Conservation (phyloP, 768 basidiomycete genomes). For the Mycena latifolia region DNA sequence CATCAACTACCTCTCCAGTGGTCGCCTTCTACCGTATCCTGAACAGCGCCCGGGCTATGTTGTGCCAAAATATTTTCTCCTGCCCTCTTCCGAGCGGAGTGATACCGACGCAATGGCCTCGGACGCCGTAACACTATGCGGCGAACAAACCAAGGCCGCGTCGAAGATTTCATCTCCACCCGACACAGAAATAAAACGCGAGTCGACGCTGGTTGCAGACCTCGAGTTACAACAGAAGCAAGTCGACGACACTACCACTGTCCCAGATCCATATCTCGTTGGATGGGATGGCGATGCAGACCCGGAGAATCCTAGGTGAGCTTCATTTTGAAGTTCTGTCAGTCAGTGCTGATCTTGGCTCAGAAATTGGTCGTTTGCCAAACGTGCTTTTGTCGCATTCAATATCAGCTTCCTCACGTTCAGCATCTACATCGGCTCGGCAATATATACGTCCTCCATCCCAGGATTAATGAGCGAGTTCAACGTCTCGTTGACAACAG, state of each 20-base stretch:
- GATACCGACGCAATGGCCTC: too few species aligned
- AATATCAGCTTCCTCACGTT: slow-evolving; percentile 48
- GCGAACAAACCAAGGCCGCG: slow-evolving; percentile 3
- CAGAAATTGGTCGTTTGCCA: slow-evolving; percentile 47
- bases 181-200: slow-evolving; percentile 24
- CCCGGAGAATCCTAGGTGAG: slow-evolving; percentile 43
- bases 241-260: slow-evolving; percentile 11
- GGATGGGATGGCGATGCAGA: slow-evolving; percentile 45
- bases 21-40: slow-evolving; percentile 36
- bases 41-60: slow-evolving; percentile 36
- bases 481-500: slow-evolving; percentile 42
- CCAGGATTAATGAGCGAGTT: slow-evolving; percentile 41
- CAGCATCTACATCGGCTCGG: slow-evolving; percentile 49
- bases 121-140: slow-evolving; percentile 31
- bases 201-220: slow-evolving; percentile 14
- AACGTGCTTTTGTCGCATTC: slow-evolving; percentile 46
- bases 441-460: slow-evolving; percentile 47
- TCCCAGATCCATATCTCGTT: slow-evolving; percentile 40
- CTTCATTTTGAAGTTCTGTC: background rate
- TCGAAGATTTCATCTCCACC: slow-evolving; percentile 19
- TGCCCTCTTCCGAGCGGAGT: slow-evolving; percentile 14
- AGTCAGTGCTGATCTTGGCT: slow-evolving; percentile 13
- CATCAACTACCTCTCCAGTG: slow-evolving; percentile 39
- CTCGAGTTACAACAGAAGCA: slow-evolving; percentile 20
- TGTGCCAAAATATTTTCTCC: slow-evolving; percentile 24